Base-by-base conservation (phyloP, 2,329 filamentous ascomycete species). In the Colletotrichum tofieldiae region DNA sequence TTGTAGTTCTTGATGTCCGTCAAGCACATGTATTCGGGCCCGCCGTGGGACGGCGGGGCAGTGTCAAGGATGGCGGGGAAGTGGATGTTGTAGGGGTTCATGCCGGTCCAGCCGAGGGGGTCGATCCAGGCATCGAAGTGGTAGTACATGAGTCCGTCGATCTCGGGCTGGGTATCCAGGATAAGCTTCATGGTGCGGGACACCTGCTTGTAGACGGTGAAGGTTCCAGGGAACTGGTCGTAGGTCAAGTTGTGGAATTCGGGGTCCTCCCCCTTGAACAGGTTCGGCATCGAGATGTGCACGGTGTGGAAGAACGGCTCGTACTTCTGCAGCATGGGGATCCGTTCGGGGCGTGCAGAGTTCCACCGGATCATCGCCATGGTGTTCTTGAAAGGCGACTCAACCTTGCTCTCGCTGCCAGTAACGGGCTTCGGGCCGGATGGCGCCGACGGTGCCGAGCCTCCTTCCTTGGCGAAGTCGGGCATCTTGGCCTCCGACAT, bases 81-180 rank as follows among this genome's bases (percentile, higher is more conserved):
- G 75, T 77, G 78, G 54, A 80, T 79, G 32, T 78, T 77, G 12
- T 73, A 70, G 32, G 74, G 75, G 70, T 80, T 75, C 75, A 76
- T 75, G 67, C 73, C 73, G 32, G 63, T 68, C 60, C 75, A 81
- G 18, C 63, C 75, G 37, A 81, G 66, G 5, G 79, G 79, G 62
- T 79, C 76, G 59, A 81, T 74, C 79, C 79, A 81, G 6, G 78
- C 78, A 67, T 81, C 79, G 62, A 80, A 81, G 64, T 81, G 79
- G 70, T 76, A 80, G 70, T 77, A 80, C 18, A 80, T 72, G 7
- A 81, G 60, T 4, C 79, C 79, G n/a, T 75, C 73, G 32, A 81
- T 77, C 8, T 79, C 77, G 18, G 77, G 66, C 39, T 76, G 63
- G 20, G 72, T 71, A 54, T 81, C 76, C 5, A 81, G 73, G n/a